Evolutionary conservation across 1,284 basidiomycete species (phyloP).

Genomic region (Bondarzewia mesenterica): DNA sequence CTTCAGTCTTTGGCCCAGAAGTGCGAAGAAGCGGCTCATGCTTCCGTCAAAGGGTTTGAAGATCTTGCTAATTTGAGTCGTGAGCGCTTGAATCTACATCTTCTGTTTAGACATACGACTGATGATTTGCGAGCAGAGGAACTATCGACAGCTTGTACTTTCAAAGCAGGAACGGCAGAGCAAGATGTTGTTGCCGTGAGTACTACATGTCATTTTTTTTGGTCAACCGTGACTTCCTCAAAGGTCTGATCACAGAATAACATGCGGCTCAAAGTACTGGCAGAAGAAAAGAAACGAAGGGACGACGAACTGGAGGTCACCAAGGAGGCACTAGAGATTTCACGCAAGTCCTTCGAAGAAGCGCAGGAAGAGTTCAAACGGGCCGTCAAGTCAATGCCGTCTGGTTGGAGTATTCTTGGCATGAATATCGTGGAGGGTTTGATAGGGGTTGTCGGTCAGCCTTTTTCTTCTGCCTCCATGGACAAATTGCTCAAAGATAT

Average conservation of each 20-base stretch:
- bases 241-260: background rate
- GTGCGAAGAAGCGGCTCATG: conserved; percentile 2
- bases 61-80: background rate
- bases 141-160: conserved; percentile 1
- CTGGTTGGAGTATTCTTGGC: conserved; percentile 1
- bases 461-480: background rate
- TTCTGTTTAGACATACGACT: background rate
- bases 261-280: conserved; percentile 1
- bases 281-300: conserved; percentile 1
- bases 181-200: conserved; percentile 1
- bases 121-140: background rate
- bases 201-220: background rate
- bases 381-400: conserved; percentile 1
- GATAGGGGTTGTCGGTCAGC: background rate
- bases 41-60: background rate
- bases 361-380: background rate
- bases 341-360: conserved; percentile 2
- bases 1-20: background rate
- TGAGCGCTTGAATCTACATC: background rate
- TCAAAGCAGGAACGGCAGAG: conserved; percentile 1
- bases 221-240: background rate
- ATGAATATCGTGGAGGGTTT: conserved; percentile 4
- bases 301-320: background rate
- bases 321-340: conserved; percentile 1
- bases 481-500: background rate